A percentile compares a stretch with the other conserved stretches of the same genome.
These are phyloP conservation scores for Trypanosoma grayi DNA, from an alignment of 208 protist species.

Conservation along the genomic window DNA sequence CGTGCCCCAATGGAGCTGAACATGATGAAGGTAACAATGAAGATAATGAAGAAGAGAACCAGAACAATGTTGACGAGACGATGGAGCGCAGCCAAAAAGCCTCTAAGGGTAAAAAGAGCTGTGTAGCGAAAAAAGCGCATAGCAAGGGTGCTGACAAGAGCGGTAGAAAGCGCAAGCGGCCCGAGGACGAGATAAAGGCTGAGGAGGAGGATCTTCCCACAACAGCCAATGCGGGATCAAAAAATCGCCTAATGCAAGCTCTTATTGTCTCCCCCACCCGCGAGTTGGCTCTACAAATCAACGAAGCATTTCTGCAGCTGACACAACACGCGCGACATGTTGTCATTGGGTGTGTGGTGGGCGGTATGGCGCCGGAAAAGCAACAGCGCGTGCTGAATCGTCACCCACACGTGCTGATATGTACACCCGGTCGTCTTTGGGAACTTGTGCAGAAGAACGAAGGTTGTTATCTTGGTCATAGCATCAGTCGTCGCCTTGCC, in stretches of 20 bases:
- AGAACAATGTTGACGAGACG: conserved; percentile 1
- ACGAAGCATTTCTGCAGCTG: conserved; percentile 70
- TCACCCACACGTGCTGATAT: conserved; percentile 91
- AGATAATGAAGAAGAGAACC: not conserved
- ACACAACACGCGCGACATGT: conserved; percentile 53
- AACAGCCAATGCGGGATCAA: not conserved
- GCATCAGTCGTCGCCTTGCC: conserved; percentile 89
- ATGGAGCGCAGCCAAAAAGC: not conserved
- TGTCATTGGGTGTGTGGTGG: conserved; percentile 76
- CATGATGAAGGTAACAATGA: not conserved
- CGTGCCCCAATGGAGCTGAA: not conserved
- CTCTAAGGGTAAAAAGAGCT: conserved; percentile 1
- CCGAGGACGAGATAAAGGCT: not conserved
- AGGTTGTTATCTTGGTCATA: conserved; percentile 93
- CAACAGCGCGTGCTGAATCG: conserved; percentile 90
- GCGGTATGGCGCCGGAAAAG: conserved; percentile 87
- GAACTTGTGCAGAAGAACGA: conserved; percentile 88
- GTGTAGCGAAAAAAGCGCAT: not conserved
- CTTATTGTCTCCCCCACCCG: conserved; percentile 98
- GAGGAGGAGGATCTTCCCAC: conserved; percentile 14
- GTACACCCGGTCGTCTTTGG: conserved; percentile 88
- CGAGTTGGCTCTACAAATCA: conserved; percentile 98
- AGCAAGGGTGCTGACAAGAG: not conserved
- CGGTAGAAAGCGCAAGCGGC: not conserved
- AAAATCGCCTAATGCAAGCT: conserved; percentile 70